Percentiles rank a stretch among this genome's conserved stretches.
Evolutionary conservation across 306 rosid genomes (phyloP).

Genomic region (Cicer cuneatum): DNA sequence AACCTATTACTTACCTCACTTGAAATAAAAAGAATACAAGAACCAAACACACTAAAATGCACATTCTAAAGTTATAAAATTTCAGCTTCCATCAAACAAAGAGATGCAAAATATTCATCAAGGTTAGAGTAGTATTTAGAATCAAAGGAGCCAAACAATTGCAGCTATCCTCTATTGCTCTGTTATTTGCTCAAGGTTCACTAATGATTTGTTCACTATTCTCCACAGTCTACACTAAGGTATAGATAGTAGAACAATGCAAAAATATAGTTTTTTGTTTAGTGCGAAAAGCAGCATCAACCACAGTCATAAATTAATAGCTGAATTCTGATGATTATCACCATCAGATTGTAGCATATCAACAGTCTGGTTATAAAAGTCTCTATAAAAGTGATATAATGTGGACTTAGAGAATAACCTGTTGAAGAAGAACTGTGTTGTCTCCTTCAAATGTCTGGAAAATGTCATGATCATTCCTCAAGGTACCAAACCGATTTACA

Average conservation of each 20-base stretch:
- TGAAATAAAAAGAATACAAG: conserved; percentile 30
- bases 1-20: background rate
- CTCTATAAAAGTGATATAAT: conserved; percentile 23
- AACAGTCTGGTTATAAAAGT: conserved; percentile 33
- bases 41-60: background rate
- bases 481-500: conserved; percentile 81
- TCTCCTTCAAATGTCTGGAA: conserved; percentile 99
- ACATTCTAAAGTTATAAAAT: conserved; percentile 25
- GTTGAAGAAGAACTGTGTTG: conserved; percentile 97
- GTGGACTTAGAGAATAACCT: conserved; percentile 58
- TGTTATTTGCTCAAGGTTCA: conserved; percentile 9
- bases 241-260: background rate
- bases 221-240: conserved; percentile 4
- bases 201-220: conserved; percentile 15
- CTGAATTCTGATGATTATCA: conserved; percentile 2
- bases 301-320: conserved; percentile 8
- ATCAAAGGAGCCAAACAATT: background rate
- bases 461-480: conserved; percentile 97
- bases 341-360: conserved; percentile 23
- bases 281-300: conserved; percentile 8
- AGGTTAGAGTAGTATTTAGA: conserved; percentile 38
- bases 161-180: conserved; percentile 5
- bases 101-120: conserved; percentile 29
- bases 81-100: conserved; percentile 28
- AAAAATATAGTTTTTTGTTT: background rate